Evolutionary conservation across 192 early-diverging fungal species (phyloP).

Genomic region (Globomyces pollinis-pini): DNA sequence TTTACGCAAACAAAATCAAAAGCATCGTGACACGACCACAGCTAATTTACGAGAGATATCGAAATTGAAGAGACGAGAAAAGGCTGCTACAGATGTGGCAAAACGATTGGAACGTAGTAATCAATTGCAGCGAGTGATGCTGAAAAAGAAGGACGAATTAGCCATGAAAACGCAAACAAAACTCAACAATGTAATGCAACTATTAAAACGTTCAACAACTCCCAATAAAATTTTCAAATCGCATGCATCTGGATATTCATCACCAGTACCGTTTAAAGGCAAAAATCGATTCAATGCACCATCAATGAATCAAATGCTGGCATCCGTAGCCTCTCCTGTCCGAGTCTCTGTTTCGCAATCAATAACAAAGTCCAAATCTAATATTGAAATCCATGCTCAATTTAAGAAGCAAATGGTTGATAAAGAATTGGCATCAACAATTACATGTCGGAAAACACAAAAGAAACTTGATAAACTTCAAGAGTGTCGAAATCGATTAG

Average conservation of each 20-base stretch:
- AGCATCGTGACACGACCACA: constrained; percentile 51
- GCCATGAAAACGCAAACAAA: constrained; percentile 29
- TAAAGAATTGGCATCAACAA: constrained; percentile 30
- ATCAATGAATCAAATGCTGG: not conserved
- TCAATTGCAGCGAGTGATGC: constrained; percentile 44
- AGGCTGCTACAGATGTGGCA: constrained; percentile 32
- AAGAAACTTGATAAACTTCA: constrained; percentile 25
- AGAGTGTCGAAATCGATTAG: constrained; percentile 14
- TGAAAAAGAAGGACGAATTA: constrained; percentile 53
- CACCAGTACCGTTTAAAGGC: not conserved
- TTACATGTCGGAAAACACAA: constrained; percentile 25
- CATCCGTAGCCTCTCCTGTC: constrained; percentile 6
- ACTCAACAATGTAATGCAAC: constrained; percentile 26
- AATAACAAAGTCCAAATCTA: not conserved
- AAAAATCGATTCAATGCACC: not conserved
- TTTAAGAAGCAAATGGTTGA: constrained; percentile 47
- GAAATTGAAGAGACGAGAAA: constrained; percentile 48
- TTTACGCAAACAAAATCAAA: constrained; percentile 59
- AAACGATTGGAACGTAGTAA: constrained; percentile 32
- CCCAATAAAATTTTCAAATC: constrained; percentile 17
- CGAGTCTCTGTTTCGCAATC: not conserved
- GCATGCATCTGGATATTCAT: not conserved
- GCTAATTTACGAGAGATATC: constrained; percentile 41
- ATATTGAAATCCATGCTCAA: constrained; percentile 25
- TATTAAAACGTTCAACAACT: constrained; percentile 24